A percentile compares a stretch with the other conserved stretches of the same genome.
These are phyloP conservation scores for Hawksworthiomyces lignivorus DNA, from an alignment of 2,329 filamentous ascomycete genomes.

Conservation along the genomic window DNA sequence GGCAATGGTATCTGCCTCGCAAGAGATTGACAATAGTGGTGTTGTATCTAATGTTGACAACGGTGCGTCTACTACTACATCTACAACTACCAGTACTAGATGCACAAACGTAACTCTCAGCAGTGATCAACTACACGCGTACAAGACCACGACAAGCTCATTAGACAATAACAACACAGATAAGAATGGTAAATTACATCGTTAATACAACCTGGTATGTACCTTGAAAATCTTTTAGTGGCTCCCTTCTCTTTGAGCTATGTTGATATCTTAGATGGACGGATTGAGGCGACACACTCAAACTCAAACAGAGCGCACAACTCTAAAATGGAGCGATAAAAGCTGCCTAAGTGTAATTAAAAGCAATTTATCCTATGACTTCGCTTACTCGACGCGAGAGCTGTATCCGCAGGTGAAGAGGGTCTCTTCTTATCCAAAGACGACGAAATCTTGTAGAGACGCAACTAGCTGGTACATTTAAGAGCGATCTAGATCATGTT, in stretches of 20 bases:
- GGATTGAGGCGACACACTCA: conserved; percentile 36
- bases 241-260: conserved; percentile 48
- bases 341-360: conserved; percentile 30
- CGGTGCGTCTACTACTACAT: too few species aligned
- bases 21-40: too few species aligned
- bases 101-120: too few species aligned
- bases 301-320: conserved; percentile 42
- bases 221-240: conserved; percentile 37
- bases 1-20: too few species aligned
- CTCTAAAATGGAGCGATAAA: conserved; percentile 35
- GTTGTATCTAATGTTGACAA: too few species aligned
- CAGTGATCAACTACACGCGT: too few species aligned
- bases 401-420: conserved; percentile 48
- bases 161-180: too few species aligned
- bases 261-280: conserved; percentile 38
- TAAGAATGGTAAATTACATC: too few species aligned
- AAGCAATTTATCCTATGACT: conserved; percentile 45
- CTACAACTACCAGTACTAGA: too few species aligned
- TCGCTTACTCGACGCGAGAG: conserved; percentile 45
- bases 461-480: conserved; percentile 26
- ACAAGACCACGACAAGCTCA: too few species aligned
- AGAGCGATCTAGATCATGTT: neutral
- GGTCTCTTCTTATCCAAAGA: conserved; percentile 43
- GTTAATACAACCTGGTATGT: conserved; percentile 23
- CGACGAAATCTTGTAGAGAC: conserved; percentile 36